Conservation (phyloP, 495 filamentous ascomycete genomes). For the Penicillium daleae region DNA sequence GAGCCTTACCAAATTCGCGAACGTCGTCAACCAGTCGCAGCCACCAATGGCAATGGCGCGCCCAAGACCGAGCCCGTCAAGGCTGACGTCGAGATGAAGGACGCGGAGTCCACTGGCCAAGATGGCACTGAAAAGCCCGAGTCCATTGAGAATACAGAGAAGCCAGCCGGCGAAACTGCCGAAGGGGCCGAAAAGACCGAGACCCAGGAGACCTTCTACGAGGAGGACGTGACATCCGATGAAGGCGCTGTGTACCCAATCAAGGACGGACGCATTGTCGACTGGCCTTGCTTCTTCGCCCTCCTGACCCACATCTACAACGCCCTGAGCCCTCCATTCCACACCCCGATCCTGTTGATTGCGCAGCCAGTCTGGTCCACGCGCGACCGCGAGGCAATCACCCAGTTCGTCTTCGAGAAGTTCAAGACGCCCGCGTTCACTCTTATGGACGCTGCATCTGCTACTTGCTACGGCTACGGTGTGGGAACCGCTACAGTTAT, state of each 20-base stretch:
- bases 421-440: constrained; percentile 91
- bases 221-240: constrained; percentile 84
- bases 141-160: constrained; percentile 13
- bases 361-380: constrained; percentile 83
- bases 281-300: constrained; percentile 91
- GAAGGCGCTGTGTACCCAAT: constrained; percentile 92
- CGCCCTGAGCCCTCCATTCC: constrained; percentile 83
- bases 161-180: constrained; percentile 19
- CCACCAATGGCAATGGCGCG: constrained; percentile 38
- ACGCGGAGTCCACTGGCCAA: constrained; percentile 23
- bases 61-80: constrained; percentile 44
- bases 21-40: constrained; percentile 59
- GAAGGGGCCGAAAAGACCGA: constrained; percentile 26
- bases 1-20: constrained; percentile 82
- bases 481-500: constrained; percentile 76
- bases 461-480: constrained; percentile 82
- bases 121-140: constrained; percentile 20
- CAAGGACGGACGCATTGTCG: constrained; percentile 76
- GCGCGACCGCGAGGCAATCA: constrained; percentile 77
- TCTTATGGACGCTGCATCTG: constrained; percentile 81
- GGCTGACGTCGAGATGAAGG: constrained; percentile 55
- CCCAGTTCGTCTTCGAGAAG: constrained; percentile 94
- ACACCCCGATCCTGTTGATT: constrained; percentile 91
- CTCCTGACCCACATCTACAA: constrained; percentile 86
- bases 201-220: constrained; percentile 62